These are phyloP conservation scores for Samsoniella hepiali DNA, from an alignment of 2,329 filamentous ascomycete genomes.

Conservation along the genomic window DNA sequence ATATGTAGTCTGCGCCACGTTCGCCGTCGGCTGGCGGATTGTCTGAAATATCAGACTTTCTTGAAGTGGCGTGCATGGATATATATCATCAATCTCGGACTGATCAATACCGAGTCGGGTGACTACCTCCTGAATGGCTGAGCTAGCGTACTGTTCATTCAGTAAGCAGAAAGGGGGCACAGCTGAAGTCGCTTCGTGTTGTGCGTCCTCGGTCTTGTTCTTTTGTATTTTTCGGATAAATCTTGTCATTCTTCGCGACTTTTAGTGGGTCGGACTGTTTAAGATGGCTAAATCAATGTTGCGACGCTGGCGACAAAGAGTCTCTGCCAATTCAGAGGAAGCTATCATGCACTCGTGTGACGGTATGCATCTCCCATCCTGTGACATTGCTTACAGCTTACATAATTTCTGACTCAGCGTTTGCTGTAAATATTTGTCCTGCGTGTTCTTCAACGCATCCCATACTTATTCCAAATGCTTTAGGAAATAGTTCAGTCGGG, in stretches of 20 bases:
- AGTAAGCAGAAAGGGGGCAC: background rate
- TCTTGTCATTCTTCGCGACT: background rate
- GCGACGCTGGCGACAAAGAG: background rate
- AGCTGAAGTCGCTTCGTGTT: background rate
- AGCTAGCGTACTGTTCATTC: background rate
- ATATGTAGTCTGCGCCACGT: constrained; percentile 23
- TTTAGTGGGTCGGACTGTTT: background rate
- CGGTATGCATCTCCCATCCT: background rate
- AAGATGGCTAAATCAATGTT: no score
- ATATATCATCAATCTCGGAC: constrained; percentile 16
- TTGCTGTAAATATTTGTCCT: background rate
- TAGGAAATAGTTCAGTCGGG: no score
- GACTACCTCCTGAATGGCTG: background rate
- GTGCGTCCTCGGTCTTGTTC: no score
- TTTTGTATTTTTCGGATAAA: background rate
- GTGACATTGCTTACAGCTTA: background rate
- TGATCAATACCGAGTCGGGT: background rate
- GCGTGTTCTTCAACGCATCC: no score
- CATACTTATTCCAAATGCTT: no score
- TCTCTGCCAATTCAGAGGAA: background rate
- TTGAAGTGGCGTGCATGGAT: constrained; percentile 19
- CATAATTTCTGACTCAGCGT: background rate
- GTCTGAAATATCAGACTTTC: constrained; percentile 14
- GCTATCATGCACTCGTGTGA: no score
- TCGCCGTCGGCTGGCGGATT: constrained; percentile 21